Evolutionary conservation across 306 rosid genomes (phyloP).

Genomic region (Gleditsia sinensis): DNA sequence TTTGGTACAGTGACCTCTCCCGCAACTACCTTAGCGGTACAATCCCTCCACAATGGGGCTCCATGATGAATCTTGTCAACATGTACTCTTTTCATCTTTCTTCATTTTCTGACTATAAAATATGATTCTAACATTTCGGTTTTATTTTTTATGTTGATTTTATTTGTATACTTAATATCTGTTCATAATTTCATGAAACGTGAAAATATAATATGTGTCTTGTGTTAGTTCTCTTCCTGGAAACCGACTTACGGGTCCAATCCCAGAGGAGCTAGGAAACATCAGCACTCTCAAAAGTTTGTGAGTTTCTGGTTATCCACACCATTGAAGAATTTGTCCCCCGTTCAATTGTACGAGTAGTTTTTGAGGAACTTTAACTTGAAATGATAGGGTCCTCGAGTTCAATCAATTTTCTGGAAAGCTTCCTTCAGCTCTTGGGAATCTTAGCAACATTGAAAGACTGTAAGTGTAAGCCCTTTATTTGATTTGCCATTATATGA

Average conservation of each 20-base stretch:
- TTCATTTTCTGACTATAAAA: background rate
- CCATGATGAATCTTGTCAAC: conserved; percentile 20
- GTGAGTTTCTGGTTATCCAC: conserved; percentile 38
- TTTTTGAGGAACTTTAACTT: background rate
- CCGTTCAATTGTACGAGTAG: background rate
- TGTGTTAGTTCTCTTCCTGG: conserved; percentile 45
- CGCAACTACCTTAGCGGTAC: conserved; percentile 54
- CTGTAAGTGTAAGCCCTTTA: conserved; percentile 45
- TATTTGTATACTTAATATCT: too few relatives aligned
- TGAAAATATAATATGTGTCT: background rate
- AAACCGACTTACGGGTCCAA: conserved; percentile 57
- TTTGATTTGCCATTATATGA: background rate
- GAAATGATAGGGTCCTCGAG: conserved; percentile 41
- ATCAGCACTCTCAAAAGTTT: conserved; percentile 49
- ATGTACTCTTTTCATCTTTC: too few relatives aligned
- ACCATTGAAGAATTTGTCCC: background rate
- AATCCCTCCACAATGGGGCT: conserved; percentile 55
- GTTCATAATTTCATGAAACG: background rate
- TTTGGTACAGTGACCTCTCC: conserved; percentile 39
- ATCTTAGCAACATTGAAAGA: conserved; percentile 38
- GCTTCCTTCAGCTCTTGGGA: conserved; percentile 54
- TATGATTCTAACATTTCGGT: background rate
- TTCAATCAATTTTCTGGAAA: conserved; percentile 48
- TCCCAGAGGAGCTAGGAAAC: conserved; percentile 53
- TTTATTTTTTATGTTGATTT: background rate